Conservation (phyloP, 129 eudicot species). For the Solidago caesia region DNA sequence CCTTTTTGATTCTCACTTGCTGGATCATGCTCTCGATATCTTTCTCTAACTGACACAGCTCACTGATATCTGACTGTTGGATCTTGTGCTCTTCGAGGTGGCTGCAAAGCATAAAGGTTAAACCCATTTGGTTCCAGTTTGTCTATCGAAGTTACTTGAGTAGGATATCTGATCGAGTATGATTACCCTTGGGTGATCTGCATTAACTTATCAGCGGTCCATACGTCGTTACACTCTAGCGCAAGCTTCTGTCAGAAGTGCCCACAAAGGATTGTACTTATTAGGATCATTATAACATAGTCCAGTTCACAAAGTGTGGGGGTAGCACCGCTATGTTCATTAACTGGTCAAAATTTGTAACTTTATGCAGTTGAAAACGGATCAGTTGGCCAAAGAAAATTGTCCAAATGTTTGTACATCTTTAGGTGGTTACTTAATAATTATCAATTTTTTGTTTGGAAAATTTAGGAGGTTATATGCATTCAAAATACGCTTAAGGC, state of each 20-base stretch:
- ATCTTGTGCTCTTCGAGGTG: constrained; percentile 27
- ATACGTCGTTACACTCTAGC: constrained; percentile 12
- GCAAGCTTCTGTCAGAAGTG: constrained; percentile 25
- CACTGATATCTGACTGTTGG: constrained; percentile 18
- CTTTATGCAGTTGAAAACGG: background rate
- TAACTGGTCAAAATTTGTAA: background rate
- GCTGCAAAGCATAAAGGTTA: constrained; percentile 18
- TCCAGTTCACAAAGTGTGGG: background rate
- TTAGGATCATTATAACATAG: constrained; percentile 1
- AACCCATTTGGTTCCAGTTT: background rate
- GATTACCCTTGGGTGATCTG: constrained; percentile 26
- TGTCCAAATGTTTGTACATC: no score
- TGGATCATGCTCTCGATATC: constrained; percentile 16
- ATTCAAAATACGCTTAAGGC: no score
- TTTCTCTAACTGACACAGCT: constrained; percentile 30
- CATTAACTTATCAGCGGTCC: constrained; percentile 23
- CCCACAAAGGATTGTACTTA: background rate
- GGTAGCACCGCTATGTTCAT: background rate
- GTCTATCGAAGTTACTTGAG: background rate
- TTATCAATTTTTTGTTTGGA: no score
- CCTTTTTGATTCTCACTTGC: constrained; percentile 25
- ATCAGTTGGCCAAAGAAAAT: background rate
- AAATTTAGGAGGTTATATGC: no score
- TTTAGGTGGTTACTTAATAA: no score
- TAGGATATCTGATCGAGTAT: background rate